Conservation (phyloP, 2,329 filamentous ascomycete genomes). For the Colletotrichum ledebouriae region DNA sequence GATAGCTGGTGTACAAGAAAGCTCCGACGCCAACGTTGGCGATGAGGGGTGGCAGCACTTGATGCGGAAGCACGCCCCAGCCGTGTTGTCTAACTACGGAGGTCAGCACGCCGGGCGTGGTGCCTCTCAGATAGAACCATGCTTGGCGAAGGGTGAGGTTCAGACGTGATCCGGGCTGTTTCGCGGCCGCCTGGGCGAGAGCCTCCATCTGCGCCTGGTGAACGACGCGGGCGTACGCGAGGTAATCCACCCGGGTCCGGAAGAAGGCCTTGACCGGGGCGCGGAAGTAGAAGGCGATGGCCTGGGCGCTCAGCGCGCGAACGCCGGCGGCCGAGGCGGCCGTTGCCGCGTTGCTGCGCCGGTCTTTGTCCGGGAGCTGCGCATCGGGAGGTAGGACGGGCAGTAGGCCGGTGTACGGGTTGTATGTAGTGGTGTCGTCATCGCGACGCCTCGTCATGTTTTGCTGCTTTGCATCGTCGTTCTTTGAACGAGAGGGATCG, state of each 20-base stretch:
- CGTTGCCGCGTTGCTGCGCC: conserved; percentile 68
- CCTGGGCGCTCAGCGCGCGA: conserved; percentile 84
- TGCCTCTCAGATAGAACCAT: conserved; percentile 69
- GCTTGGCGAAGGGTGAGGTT: conserved; percentile 54
- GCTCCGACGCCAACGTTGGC: conserved; percentile 82
- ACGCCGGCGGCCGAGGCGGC: conserved; percentile 89
- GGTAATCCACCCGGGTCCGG: conserved; percentile 87
- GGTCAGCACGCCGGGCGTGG: conserved; percentile 77
- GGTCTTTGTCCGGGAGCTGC: conserved; percentile 59
- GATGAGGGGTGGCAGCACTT: conserved; percentile 81
- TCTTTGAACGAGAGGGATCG: conserved; percentile 1
- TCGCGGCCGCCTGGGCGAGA: conserved; percentile 53
- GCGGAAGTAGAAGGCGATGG: conserved; percentile 91
- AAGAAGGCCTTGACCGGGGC: conserved; percentile 95
- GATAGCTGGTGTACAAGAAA: conserved; percentile 81
- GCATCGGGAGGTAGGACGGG: conserved; percentile 60
- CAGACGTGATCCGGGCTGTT: conserved; percentile 51
- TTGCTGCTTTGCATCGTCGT: conserved; percentile 12
- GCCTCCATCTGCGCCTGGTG: conserved; percentile 61
- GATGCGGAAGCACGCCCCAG: conserved; percentile 80
- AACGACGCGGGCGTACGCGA: conserved; percentile 68
- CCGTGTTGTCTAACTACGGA: conserved; percentile 78
- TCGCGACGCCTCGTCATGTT: conserved; percentile 42
- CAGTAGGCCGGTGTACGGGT: conserved; percentile 55
- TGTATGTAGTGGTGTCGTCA: conserved; percentile 36